phyloP scores from a whole-genome alignment of 208 protist genomes.

The Trichomonas gallinae region DNA sequence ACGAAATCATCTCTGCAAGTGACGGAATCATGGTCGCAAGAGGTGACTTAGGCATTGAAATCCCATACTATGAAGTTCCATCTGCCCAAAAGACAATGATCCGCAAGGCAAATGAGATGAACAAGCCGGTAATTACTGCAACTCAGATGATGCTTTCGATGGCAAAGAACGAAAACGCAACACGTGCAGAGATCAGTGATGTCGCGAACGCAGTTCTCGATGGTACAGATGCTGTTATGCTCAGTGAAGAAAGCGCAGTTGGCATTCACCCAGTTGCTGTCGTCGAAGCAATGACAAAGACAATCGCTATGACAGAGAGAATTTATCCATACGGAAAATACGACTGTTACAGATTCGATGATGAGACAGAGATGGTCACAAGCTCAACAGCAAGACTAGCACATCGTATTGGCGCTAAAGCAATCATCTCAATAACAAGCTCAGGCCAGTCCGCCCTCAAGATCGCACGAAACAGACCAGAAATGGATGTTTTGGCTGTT shows the following conservation, averaged over 20 bases:
- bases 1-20: slow-evolving; percentile 76
- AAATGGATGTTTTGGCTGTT: slow-evolving; percentile 71
- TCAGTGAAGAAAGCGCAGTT: slow-evolving; percentile 40
- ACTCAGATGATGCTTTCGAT: slow-evolving; percentile 47
- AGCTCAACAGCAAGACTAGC: slow-evolving; percentile 73
- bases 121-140: slow-evolving; percentile 78
- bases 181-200: slow-evolving; percentile 42
- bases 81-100: slow-evolving; percentile 96
- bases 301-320: slow-evolving; percentile 27
- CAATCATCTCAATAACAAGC: slow-evolving; percentile 58
- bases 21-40: slow-evolving; percentile 98
- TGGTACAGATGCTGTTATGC: slow-evolving; percentile 42
- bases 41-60: slow-evolving; percentile 89
- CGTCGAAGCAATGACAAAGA: slow-evolving; percentile 31
- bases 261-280: slow-evolving; percentile 37
- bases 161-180: slow-evolving; percentile 37
- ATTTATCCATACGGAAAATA: not conserved
- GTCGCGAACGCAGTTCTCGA: slow-evolving; percentile 45
- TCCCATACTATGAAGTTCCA: slow-evolving; percentile 84
- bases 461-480: slow-evolving; percentile 81
- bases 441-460: slow-evolving; percentile 66
- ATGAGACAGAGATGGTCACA: slow-evolving; percentile 60
- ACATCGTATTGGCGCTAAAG: slow-evolving; percentile 63
- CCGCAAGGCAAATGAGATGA: slow-evolving; percentile 79
- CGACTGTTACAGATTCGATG: not conserved